phyloP scores from a whole-genome alignment of 495 filamentous ascomycete species.

The Hypomontagnella monticulosa region DNA sequence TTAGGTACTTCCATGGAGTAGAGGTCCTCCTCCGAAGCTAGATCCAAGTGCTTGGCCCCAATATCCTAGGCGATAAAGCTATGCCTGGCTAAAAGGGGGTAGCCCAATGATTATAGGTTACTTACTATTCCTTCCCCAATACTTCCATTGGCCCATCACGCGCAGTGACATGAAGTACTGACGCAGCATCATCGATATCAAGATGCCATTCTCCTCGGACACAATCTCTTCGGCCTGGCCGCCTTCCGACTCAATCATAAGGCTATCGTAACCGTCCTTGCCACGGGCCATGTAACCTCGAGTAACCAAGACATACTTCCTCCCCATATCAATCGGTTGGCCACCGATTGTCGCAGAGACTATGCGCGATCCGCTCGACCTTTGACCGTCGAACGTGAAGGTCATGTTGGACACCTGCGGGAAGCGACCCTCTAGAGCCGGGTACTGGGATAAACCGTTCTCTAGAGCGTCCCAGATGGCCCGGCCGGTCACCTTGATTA shows the following conservation, averaged over 20 bases:
- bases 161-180: conserved; percentile 90
- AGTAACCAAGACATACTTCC: conserved; percentile 74
- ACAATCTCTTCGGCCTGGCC: conserved; percentile 80
- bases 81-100: not conserved
- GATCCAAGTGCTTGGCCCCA: too few species aligned
- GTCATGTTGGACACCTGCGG: conserved; percentile 84
- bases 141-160: conserved; percentile 77
- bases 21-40: not conserved
- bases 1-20: not conserved
- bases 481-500: conserved; percentile 72
- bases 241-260: conserved; percentile 74
- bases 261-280: conserved; percentile 82
- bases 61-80: too few species aligned
- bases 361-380: conserved; percentile 69
- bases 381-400: conserved; percentile 71
- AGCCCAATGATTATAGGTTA: conserved; percentile 34
- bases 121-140: conserved; percentile 62
- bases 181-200: conserved; percentile 83
- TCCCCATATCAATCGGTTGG: conserved; percentile 65
- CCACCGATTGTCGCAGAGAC: conserved; percentile 67
- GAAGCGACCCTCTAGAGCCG: conserved; percentile 82
- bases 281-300: conserved; percentile 87
- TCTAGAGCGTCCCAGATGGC: conserved; percentile 80
- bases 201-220: conserved; percentile 82
- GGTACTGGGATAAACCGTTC: conserved; percentile 80